phyloP scores from a whole-genome alignment of 1,284 basidiomycete genomes.

The Coriolopsis trogii region DNA sequence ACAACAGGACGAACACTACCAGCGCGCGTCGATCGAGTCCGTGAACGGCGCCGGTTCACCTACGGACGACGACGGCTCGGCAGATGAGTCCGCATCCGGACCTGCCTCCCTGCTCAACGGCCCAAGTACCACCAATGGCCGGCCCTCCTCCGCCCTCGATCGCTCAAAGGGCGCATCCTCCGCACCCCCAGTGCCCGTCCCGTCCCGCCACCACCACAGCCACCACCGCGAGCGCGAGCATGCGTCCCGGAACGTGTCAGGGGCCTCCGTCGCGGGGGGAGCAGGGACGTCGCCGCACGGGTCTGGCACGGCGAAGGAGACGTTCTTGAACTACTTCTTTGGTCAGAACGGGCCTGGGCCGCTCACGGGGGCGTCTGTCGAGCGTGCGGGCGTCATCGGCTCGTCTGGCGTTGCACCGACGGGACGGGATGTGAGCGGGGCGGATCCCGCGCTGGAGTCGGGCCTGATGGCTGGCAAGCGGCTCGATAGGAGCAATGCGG shows the following conservation, averaged over 20 bases:
- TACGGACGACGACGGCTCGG: slow-evolving; percentile 61
- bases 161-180: slow-evolving; percentile 46
- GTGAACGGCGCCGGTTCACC: slow-evolving; percentile 51
- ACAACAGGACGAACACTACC: slow-evolving; percentile 19
- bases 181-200: slow-evolving; percentile 21
- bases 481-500: slow-evolving; percentile 81
- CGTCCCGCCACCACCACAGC: slow-evolving; percentile 3
- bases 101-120: too few relatives aligned
- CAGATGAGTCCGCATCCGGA: slow-evolving; percentile 60
- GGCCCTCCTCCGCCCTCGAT: slow-evolving; percentile 82
- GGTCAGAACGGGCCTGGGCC: slow-evolving; percentile 80
- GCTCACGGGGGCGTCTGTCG: slow-evolving; percentile 53
- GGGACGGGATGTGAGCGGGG: slow-evolving; percentile 63
- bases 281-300: slow-evolving; percentile 13
- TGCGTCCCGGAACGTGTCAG: slow-evolving; percentile 37
- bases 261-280: slow-evolving; percentile 31
- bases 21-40: slow-evolving; percentile 29
- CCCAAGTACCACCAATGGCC: slow-evolving; percentile 61
- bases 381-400: slow-evolving; percentile 28
- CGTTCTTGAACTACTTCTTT: slow-evolving; percentile 96
- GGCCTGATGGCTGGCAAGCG: slow-evolving; percentile 70
- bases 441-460: slow-evolving; percentile 49
- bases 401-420: slow-evolving; percentile 22
- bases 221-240: slow-evolving; percentile 38
- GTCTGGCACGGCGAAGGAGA: slow-evolving; percentile 73